Evolutionary conservation across 192 early-diverging fungal genomes (phyloP), one percentile per base, ranked within the genome.

Genomic region (Podila epicladia): DNA sequence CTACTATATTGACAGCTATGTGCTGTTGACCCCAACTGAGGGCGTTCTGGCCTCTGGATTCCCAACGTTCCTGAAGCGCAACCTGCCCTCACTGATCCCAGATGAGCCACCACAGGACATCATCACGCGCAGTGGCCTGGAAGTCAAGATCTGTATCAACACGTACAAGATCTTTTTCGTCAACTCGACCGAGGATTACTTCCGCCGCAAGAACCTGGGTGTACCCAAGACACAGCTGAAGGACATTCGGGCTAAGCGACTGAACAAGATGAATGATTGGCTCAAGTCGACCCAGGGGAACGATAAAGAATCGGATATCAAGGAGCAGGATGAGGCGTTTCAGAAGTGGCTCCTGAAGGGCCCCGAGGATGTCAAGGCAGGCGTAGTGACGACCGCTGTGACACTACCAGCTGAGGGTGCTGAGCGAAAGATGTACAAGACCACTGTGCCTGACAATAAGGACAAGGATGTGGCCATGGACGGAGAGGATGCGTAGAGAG

Each of bases 161-260:
- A 97, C 97, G 9, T 99, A 99, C 89, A 95, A 96, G 86, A 94
- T 99, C 65, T 99, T 96, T 77, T 99, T 96, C 82, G 93, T 99
- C 31, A 95, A 93, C 55, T 89, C 93, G 28, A 97, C 97, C 5
- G 98, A 99, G 80, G 98, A 99, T 69, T 91, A 89, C 83, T 98
- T 95, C 87, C 85, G 76, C 84, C 87, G 84, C 37, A 83, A 85
- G 48, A 38, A 49, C 6, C 63, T 73, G 7, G 62, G 51, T 28
- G 65, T 68, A 5, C 24, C 69, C 12, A 67, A 55, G 58, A 62
- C 64, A 29, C 72, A 69, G 58, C 35, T 64, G n/a, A 51, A 64
- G 15, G 71, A 80, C 57, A 24, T 32, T 24, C 63, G 77, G 3
- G 29, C 55, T 4, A 72, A 73, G 57, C 74, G 75, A 6, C 51